These are phyloP conservation scores for Aquanectria penicillioides DNA, from an alignment of 2,329 filamentous ascomycete species.

Conservation along the genomic window DNA sequence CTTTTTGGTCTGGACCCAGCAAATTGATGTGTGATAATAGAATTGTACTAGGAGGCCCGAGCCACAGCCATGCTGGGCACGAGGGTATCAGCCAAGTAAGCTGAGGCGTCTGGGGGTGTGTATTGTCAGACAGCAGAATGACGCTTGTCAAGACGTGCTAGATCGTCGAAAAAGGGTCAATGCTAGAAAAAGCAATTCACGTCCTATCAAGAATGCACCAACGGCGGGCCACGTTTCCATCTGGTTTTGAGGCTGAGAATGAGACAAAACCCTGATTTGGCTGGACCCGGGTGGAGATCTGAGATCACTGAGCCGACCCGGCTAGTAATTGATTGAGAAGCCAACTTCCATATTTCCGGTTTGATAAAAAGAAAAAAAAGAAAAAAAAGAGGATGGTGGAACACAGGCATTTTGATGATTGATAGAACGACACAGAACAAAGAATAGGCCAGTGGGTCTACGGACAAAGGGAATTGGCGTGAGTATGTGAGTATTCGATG, in stretches of 20 bases:
- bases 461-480: neutral
- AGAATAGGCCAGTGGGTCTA: neutral
- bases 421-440: neutral
- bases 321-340: neutral
- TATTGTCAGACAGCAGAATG: neutral
- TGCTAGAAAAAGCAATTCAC: neutral
- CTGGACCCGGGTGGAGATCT: constrained; percentile 33
- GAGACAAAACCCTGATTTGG: neutral
- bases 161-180: neutral
- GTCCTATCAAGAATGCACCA: too few relatives aligned
- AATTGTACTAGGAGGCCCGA: neutral
- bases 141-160: neutral
- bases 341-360: constrained; percentile 8
- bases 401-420: too few relatives aligned
- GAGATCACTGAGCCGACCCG: constrained; percentile 22
- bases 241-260: neutral
- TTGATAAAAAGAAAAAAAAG: too few relatives aligned
- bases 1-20: neutral
- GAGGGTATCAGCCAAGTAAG: neutral
- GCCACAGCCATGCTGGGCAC: neutral
- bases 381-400: too few relatives aligned
- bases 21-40: neutral
- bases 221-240: too few relatives aligned
- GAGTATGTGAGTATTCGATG: too few relatives aligned
- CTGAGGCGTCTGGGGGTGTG: neutral